phyloP scores from a whole-genome alignment of 371 early-diverging fungal species.

The Coemansia sp. region DNA sequence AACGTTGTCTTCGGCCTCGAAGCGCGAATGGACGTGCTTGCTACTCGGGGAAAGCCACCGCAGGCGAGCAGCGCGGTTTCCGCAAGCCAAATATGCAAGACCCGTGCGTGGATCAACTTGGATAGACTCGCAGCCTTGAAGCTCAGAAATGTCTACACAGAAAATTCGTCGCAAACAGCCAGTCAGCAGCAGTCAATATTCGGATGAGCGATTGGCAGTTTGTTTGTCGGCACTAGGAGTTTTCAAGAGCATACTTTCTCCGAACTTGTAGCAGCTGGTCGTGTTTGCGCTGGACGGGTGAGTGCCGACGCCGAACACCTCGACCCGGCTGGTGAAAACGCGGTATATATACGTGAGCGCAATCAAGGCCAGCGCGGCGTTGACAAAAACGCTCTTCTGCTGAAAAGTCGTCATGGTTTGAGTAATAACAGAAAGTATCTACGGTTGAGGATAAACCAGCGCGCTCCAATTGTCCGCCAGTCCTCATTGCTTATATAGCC shows the following conservation, averaged over 20 bases:
- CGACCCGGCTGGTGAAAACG: slow-evolving; percentile 15
- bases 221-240: too few relatives aligned
- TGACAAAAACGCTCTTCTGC: slow-evolving; percentile 25
- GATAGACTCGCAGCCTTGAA: slow-evolving; percentile 58
- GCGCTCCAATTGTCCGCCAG: not conserved
- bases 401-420: not conserved
- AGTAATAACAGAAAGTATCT: not conserved
- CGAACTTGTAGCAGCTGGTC: slow-evolving; percentile 32
- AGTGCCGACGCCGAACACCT: slow-evolving; percentile 39
- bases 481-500: not conserved
- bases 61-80: slow-evolving; percentile 42
- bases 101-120: slow-evolving; percentile 54
- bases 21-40: slow-evolving; percentile 19
- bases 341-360: slow-evolving; percentile 17
- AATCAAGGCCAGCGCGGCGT: slow-evolving; percentile 18
- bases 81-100: slow-evolving; percentile 56
- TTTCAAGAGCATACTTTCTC: slow-evolving; percentile 28
- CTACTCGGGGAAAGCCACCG: slow-evolving; percentile 52
- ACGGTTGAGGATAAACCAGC: not conserved
- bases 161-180: not conserved
- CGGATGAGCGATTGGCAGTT: too few relatives aligned
- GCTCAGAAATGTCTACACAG: slow-evolving; percentile 23
- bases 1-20: slow-evolving; percentile 47
- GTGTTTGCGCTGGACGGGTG: slow-evolving; percentile 25
- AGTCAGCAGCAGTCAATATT: too few relatives aligned